These are phyloP conservation scores for Iris pallida DNA, from an alignment of 116 monocot species.

Conservation along the genomic window DNA sequence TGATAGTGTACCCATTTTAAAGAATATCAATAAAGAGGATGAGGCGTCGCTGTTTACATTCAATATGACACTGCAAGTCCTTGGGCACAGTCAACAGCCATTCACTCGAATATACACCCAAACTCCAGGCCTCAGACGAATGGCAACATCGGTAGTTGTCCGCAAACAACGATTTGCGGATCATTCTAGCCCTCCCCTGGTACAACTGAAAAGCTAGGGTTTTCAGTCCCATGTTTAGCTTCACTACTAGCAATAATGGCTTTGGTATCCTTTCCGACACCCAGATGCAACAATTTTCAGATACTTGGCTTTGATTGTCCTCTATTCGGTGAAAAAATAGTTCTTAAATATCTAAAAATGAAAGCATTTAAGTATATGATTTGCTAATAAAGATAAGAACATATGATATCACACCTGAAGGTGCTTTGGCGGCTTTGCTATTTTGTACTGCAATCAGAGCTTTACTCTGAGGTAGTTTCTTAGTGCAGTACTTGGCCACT, in stretches of 20 bases:
- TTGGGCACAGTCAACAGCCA: no score
- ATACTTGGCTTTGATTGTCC: constrained; percentile 30
- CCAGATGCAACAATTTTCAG: constrained; percentile 40
- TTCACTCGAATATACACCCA: no score
- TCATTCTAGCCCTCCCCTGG: not conserved
- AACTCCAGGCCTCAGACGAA: no score
- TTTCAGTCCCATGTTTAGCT: not conserved
- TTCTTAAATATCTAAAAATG: not conserved
- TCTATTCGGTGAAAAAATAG: constrained; percentile 6
- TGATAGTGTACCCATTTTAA: no score
- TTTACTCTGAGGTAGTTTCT: constrained; percentile 55
- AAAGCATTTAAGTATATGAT: not conserved
- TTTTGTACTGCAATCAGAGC: constrained; percentile 56
- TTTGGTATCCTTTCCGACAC: constrained; percentile 33
- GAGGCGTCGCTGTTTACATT: no score
- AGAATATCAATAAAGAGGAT: no score
- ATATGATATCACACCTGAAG: constrained; percentile 30
- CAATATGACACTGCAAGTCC: no score
- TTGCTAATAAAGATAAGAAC: not conserved
- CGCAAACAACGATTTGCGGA: not conserved
- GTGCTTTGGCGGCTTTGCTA: constrained; percentile 31
- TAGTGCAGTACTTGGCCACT: constrained; percentile 69
- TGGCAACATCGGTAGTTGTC: constrained; percentile 15
- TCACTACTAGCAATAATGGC: constrained; percentile 16
- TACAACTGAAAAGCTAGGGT: not conserved